Conservation (phyloP, 2,329 filamentous ascomycete species). For the Hypocreales sp. region DNA sequence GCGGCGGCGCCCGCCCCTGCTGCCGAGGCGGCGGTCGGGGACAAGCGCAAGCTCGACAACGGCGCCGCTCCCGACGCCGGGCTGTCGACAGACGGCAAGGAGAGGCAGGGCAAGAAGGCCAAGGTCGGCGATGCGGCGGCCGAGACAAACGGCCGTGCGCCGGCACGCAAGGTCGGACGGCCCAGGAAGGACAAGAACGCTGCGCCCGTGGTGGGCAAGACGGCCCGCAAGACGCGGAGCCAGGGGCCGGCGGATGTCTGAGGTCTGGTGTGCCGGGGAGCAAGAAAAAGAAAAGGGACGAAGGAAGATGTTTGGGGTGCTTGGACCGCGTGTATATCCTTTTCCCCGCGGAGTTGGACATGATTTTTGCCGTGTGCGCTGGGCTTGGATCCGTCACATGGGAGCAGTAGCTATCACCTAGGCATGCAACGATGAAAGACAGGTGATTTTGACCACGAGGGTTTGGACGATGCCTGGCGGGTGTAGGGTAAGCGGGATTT, state of each 20-base stretch:
- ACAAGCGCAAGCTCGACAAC: constrained; percentile 25
- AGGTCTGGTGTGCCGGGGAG: background rate
- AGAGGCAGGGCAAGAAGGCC: constrained; percentile 22
- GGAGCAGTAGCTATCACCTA: too few relatives aligned
- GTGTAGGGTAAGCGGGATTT: too few relatives aligned
- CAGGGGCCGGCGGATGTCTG: constrained; percentile 20
- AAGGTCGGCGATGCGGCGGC: constrained; percentile 18
- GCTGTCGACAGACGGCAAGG: constrained; percentile 9
- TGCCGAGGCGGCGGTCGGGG: constrained; percentile 7
- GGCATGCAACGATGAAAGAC: too few relatives aligned
- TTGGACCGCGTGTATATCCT: too few relatives aligned
- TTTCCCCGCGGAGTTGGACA: too few relatives aligned
- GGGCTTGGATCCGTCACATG: too few relatives aligned
- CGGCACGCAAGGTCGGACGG: constrained; percentile 12
- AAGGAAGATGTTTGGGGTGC: too few relatives aligned
- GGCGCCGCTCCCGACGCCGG: constrained; percentile 5
- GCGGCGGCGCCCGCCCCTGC: constrained; percentile 4
- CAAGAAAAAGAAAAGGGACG: background rate
- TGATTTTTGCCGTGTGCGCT: too few relatives aligned
- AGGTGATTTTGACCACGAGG: too few relatives aligned
- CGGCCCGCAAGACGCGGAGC: constrained; percentile 26
- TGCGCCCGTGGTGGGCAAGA: constrained; percentile 16
- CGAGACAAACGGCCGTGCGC: constrained; percentile 7
- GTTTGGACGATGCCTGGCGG: too few relatives aligned
- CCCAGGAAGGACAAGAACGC: constrained; percentile 22